Evolutionary conservation across 345 rosid genomes (phyloP).

Genomic region (Litchi chinensis): DNA sequence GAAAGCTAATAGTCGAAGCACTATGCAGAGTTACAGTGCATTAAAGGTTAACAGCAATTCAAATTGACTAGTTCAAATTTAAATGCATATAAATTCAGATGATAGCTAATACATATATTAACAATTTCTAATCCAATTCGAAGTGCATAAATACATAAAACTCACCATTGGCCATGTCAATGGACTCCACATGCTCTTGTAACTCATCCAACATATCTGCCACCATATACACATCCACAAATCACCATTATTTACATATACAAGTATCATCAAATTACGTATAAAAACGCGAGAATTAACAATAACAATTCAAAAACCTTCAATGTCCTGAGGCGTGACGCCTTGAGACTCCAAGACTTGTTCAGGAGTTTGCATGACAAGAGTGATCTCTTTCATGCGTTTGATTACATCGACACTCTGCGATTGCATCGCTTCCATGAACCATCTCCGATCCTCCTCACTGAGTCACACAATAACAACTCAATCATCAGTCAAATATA

Average conservation of each 20-base stretch:
- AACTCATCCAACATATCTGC: conserved; percentile 73
- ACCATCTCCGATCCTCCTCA: conserved; percentile 91
- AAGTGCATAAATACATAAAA: background rate
- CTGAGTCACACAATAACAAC: conserved; percentile 30
- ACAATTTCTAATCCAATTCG: background rate
- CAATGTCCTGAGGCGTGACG: conserved; percentile 66
- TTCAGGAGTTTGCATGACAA: conserved; percentile 77
- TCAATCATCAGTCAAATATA: background rate
- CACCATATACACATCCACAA: background rate
- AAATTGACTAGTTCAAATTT: background rate
- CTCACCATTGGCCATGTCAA: conserved; percentile 65
- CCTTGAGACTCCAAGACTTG: conserved; percentile 76
- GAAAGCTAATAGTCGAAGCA: too few relatives aligned
- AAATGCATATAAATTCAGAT: background rate
- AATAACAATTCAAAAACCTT: conserved; percentile 42
- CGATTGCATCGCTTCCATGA: conserved; percentile 94
- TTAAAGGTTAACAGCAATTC: too few relatives aligned
- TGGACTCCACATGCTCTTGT: conserved; percentile 65
- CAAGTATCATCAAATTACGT: background rate
- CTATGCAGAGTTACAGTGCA: too few relatives aligned
- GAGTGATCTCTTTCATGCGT: conserved; percentile 86
- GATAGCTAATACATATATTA: background rate
- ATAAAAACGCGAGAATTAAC: background rate
- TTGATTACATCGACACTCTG: conserved; percentile 67
- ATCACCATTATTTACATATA: background rate